Evolutionary conservation across 2,329 filamentous ascomycete species (phyloP), one percentile per base, ranked within the genome.

Genomic region (Lasiodiplodia sp.): DNA sequence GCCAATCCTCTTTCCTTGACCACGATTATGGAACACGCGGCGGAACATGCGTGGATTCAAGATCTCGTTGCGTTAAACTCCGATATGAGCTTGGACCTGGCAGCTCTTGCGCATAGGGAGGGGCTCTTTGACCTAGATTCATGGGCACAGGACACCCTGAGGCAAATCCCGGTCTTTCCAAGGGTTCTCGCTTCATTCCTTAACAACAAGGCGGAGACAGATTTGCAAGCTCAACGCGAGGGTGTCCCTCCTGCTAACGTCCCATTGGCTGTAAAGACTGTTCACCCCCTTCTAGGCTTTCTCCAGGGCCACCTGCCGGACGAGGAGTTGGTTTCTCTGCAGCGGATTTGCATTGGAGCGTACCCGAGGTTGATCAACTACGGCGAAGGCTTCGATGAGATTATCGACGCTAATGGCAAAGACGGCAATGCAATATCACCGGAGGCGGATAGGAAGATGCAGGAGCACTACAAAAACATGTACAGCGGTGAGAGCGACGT

Each of bases 351-450:
- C 78, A 94, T 99, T 71, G 94, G 94, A 68, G 91, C 92, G 1
- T 99, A 98, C 74, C 96, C 96, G 8, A 88, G 96, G 53, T 83
- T 99, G 37, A 97, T 99, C 83, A 99, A 99, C 76, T 98, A 97
- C 73, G 94, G 94, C 2, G 93, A 97, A 80, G 94, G 92, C 4
- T 94, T 91, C 71, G 94, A 99, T 79, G 92, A 96, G 68, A 90
- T 98, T 52, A 94, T 99, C 72, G 93, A 98, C 75, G 85, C 87
- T 11, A 97, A 96, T 76, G 92, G 93, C 55, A 87, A 89, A 73
- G 88, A 91, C 23, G 90, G 92, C n/a, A 97, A 98, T 75, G 86
- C 88, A 1, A 86, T 99, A 1, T 91, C 94, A 0, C 85, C 87
- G 23, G 89, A 90, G 25, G 93, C 95, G 66, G 94, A 97, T 73